Conservation (phyloP, 305 asterid genomes). For the Fraxinus dipetala region DNA sequence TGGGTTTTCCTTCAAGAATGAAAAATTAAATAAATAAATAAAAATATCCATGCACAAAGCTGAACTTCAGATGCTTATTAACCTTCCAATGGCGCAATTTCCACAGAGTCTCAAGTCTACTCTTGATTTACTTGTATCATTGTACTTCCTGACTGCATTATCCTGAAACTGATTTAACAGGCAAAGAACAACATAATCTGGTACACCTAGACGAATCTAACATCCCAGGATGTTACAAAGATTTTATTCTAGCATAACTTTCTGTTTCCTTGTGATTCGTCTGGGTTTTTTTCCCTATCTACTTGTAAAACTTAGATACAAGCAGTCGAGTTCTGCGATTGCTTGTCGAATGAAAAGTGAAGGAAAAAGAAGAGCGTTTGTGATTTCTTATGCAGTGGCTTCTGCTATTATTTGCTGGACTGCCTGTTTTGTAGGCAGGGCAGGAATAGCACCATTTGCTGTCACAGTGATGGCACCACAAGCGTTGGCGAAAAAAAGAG, state of each 20-base stretch:
- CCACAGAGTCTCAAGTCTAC: too few relatives aligned
- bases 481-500: constrained; percentile 74
- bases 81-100: background rate
- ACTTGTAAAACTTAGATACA: background rate
- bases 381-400: constrained; percentile 29
- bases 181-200: background rate
- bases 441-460: constrained; percentile 82
- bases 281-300: background rate
- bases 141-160: background rate
- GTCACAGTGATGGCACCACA: constrained; percentile 92
- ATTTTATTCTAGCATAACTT: background rate
- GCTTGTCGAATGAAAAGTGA: background rate
- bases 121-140: background rate
- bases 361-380: background rate
- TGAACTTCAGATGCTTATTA: rapidly evolving
- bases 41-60: too few relatives aligned
- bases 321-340: too few relatives aligned
- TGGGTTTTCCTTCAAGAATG: background rate
- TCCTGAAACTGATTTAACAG: background rate
- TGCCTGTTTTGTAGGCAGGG: constrained; percentile 71
- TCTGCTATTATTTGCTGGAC: constrained; percentile 40
- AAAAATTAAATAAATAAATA: too few relatives aligned
- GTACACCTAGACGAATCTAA: background rate
- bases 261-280: too few relatives aligned
- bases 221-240: background rate